A percentile compares a stretch with the other conserved stretches of the same genome.
phyloP scores from a whole-genome alignment of 768 basidiomycete genomes.

The Hericium alpestre region DNA sequence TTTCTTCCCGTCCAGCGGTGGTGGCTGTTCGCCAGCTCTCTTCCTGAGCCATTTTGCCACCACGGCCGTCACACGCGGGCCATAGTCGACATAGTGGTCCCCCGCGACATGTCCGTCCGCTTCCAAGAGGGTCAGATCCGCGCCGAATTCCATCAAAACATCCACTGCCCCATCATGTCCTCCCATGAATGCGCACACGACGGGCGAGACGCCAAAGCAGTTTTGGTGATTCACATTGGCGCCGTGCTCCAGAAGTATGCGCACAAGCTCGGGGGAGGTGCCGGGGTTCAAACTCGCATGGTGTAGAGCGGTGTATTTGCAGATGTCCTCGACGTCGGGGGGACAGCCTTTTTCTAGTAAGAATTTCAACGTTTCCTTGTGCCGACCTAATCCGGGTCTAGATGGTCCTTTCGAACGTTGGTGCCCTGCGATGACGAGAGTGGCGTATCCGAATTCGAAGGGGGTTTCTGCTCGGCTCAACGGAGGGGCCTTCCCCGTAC shows the following conservation, averaged over 20 bases:
- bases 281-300: slow-evolving; percentile 27
- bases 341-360: slow-evolving; percentile 33
- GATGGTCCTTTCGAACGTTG: neutral
- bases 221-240: slow-evolving; percentile 41
- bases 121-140: slow-evolving; percentile 30
- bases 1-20: slow-evolving; percentile 29
- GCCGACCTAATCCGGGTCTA: slow-evolving; percentile 4
- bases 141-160: slow-evolving; percentile 38
- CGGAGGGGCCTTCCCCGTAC: slow-evolving; percentile 8
- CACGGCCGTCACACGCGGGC: slow-evolving; percentile 33
- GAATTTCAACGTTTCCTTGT: slow-evolving; percentile 27
- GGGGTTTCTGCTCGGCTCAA: slow-evolving; percentile 13
- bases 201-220: slow-evolving; percentile 35
- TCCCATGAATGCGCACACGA: slow-evolving; percentile 24
- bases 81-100: slow-evolving; percentile 21
- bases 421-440: slow-evolving; percentile 10
- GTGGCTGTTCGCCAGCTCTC: slow-evolving; percentile 32
- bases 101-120: slow-evolving; percentile 28
- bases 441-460: slow-evolving; percentile 11
- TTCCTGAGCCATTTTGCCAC: slow-evolving; percentile 38
- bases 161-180: slow-evolving; percentile 21
- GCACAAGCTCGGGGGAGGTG: slow-evolving; percentile 23
- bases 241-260: slow-evolving; percentile 31
- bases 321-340: slow-evolving; percentile 33
- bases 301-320: slow-evolving; percentile 39